A percentile compares a stretch with the other conserved stretches of the same genome.
Conservation (phyloP, 164 flowering plant species). For the Macadamia integrifolia region DNA sequence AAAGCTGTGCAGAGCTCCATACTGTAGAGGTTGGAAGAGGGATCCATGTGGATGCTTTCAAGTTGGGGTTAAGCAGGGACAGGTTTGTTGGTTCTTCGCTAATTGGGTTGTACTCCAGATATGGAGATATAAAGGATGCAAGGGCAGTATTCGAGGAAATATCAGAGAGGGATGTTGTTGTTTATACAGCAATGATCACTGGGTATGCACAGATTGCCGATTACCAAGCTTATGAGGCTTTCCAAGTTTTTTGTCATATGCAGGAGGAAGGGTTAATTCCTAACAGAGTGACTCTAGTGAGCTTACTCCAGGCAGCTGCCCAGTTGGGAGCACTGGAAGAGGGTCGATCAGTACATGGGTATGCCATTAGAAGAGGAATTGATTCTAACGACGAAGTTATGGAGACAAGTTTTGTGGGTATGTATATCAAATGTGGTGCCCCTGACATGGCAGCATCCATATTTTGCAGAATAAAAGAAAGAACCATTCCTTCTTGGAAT, state of each 20-base stretch:
- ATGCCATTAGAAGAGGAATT: conserved; percentile 43
- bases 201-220: conserved; percentile 36
- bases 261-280: conserved; percentile 37
- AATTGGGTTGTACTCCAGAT: conserved; percentile 29
- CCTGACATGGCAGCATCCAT: conserved; percentile 16
- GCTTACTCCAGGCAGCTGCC: conserved; percentile 53
- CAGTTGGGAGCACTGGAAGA: conserved; percentile 21
- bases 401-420: conserved; percentile 42
- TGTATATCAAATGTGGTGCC: conserved; percentile 46
- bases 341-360: conserved; percentile 37
- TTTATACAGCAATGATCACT: conserved; percentile 41
- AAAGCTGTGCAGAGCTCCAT: conserved; percentile 35
- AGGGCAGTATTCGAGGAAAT: conserved; percentile 47
- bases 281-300: conserved; percentile 52
- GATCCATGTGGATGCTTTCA: conserved; percentile 47
- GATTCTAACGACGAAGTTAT: conserved; percentile 40
- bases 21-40: conserved; percentile 32
- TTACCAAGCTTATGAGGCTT: conserved; percentile 28
- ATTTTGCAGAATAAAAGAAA: conserved; percentile 15
- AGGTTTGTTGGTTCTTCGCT: conserved; percentile 46
- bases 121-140: conserved; percentile 29
- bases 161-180: conserved; percentile 40
- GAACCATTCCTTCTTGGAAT: conserved; percentile 37
- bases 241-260: conserved; percentile 31
- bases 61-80: conserved; percentile 32